These are phyloP conservation scores for Coemansia reversa DNA, from an alignment of 192 early-diverging fungal species.

Conservation along the genomic window DNA sequence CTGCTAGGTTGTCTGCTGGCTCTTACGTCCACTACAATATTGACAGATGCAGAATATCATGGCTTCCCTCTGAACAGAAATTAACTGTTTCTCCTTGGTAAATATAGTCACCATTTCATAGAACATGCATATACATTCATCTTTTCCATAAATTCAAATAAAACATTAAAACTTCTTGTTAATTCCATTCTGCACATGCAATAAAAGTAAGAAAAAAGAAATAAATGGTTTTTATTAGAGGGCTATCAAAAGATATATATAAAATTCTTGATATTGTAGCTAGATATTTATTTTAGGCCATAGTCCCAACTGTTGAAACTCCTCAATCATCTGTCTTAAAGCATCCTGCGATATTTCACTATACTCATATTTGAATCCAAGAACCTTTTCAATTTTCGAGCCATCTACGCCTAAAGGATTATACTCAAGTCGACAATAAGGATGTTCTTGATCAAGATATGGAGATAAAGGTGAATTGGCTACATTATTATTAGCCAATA, in stretches of 20 bases:
- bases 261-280: background rate
- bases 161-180: too few relatives aligned
- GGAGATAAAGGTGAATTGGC: slow-evolving; percentile 86
- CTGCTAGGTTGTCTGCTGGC: slow-evolving; percentile 34
- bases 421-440: slow-evolving; percentile 65
- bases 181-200: too few relatives aligned
- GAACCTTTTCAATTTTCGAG: slow-evolving; percentile 66
- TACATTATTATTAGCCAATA: slow-evolving; percentile 70
- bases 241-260: background rate
- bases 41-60: slow-evolving; percentile 29
- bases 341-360: slow-evolving; percentile 66
- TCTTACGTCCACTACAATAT: slow-evolving; percentile 44
- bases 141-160: too few relatives aligned
- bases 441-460: slow-evolving; percentile 89
- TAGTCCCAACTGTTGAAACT: slow-evolving; percentile 75
- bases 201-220: background rate
- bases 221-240: background rate
- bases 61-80: slow-evolving; percentile 1
- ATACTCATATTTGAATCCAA: slow-evolving; percentile 66
- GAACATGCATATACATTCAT: too few relatives aligned
- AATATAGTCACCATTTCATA: background rate
- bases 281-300: slow-evolving; percentile 62
- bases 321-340: slow-evolving; percentile 71
- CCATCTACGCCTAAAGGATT: slow-evolving; percentile 82
- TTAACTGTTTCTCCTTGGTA: slow-evolving; percentile 16